Base-by-base conservation (phyloP, 305 asterid species). In the Fraxinus sp. region DNA sequence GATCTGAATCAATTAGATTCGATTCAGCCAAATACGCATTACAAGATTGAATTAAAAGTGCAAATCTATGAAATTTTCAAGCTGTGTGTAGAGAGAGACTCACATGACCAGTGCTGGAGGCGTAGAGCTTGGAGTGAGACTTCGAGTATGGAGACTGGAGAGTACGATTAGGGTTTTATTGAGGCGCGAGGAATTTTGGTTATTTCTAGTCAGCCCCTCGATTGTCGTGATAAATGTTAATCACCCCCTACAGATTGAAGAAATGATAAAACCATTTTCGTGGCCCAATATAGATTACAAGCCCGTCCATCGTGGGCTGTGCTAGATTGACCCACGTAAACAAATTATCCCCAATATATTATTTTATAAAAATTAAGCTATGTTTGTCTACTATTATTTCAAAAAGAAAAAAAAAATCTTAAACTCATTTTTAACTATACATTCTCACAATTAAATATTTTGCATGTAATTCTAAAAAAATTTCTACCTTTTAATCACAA, bases 21-120 rank as follows among this genome's bases (percentile, higher is more conserved):
- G 46, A 37, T 37, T 36, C 41, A 35, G 37, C 39, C 28, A 16
- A 36, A 64, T 33, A 75, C 5, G 66, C 20, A 41, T 49, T 71
- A 35, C 13, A 72, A 71, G 66, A n/a, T 20, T 28, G 55, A 81
- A 18, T 13, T 11, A 72, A 49, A 80, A 32, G 9, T 71, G 49
- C 30, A 41, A 83, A 57, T 28, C 1, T 14, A 41, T 13, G 20
- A 70, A 68, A 26, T 11, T 70, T 70, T 32, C 20, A 26, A 24
- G 14, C 36, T 66, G 16, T 28, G 39, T 22, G 72, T 7, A 14
- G 85, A 30, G 26, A 35, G 36, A 57, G 77, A 74, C 81, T 70
- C 82, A 79, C 85, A 4, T 57, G 22, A 77, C 46, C 46, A 26
- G 83, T 30, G 80, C 78, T 8, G 39, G 80, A 30, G 68, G 70